Evolutionary conservation across 2,329 filamentous ascomycete genomes (phyloP).

Genomic region (Pezicula rhizophila): DNA sequence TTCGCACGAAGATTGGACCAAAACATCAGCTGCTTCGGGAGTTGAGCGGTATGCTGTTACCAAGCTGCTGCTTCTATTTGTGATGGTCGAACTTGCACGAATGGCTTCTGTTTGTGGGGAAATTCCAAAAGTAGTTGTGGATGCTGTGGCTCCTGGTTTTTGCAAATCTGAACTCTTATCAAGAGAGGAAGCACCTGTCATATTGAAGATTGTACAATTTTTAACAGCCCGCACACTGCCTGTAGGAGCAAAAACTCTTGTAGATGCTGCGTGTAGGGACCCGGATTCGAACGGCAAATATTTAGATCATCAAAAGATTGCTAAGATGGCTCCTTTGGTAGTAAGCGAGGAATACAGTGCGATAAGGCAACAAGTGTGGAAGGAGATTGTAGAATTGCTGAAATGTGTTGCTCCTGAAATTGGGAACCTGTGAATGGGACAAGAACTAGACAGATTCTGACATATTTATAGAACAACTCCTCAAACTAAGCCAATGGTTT

Average conservation of each 20-base stretch:
- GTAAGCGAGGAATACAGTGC: background rate
- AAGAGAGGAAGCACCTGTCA: conserved; percentile 1
- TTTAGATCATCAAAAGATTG: conserved; percentile 12
- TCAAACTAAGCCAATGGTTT: no score
- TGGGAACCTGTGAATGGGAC: no score
- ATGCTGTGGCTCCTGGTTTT: conserved; percentile 22
- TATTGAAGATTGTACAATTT: conserved; percentile 3
- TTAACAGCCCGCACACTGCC: conserved; percentile 14
- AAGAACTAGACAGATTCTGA: no score
- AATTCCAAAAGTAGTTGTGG: conserved; percentile 18
- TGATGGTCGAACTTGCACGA: conserved; percentile 17
- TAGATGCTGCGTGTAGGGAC: conserved; percentile 16
- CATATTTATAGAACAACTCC: no score
- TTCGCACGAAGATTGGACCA: background rate
- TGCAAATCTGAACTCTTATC: conserved; percentile 22
- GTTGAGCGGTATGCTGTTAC: conserved; percentile 20
- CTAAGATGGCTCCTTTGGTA: background rate
- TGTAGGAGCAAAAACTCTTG: conserved; percentile 18
- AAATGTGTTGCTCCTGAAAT: no score
- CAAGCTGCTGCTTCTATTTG: conserved; percentile 20
- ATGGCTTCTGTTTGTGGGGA: conserved; percentile 10
- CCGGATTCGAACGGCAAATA: conserved; percentile 18
- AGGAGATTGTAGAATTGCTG: background rate
- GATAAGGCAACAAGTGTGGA: conserved; percentile 1
- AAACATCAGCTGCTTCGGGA: background rate